Percentiles rank a stretch among this genome's conserved stretches.
These are phyloP conservation scores for Botrytis elliptica DNA, from an alignment of 2,329 filamentous ascomycete species.

Conservation along the genomic window DNA sequence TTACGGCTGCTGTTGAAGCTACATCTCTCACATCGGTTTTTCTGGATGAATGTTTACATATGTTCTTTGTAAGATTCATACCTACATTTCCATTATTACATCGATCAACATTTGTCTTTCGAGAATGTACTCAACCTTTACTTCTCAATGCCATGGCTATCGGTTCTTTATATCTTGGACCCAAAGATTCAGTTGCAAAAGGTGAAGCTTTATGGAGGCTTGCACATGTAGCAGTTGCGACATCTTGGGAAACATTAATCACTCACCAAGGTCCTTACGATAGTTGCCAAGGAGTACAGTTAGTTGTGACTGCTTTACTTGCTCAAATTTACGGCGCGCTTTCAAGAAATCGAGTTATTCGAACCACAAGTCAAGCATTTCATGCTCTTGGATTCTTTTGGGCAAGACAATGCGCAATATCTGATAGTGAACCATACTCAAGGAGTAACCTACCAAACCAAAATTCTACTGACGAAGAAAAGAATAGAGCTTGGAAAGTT, in stretches of 20 bases:
- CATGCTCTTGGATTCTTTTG: slow-evolving; percentile 47
- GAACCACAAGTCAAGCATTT: slow-evolving; percentile 46
- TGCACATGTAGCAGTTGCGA: slow-evolving; percentile 46
- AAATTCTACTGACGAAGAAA: slow-evolving; percentile 40
- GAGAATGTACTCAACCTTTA: slow-evolving; percentile 45
- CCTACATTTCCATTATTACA: slow-evolving; percentile 48
- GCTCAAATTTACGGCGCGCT: slow-evolving; percentile 46
- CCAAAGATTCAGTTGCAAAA: slow-evolving; percentile 45
- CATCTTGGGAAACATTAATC: slow-evolving; percentile 47
- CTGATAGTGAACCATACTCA: slow-evolving; percentile 41
- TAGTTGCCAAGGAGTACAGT: slow-evolving; percentile 45
- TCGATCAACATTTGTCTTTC: slow-evolving; percentile 46
- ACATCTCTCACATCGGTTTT: slow-evolving; percentile 47
- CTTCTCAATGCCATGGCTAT: slow-evolving; percentile 48
- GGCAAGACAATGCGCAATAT: slow-evolving; percentile 47
- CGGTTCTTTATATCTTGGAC: slow-evolving; percentile 46
- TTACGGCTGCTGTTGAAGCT: slow-evolving; percentile 46
- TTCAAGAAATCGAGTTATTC: slow-evolving; percentile 44
- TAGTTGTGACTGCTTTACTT: slow-evolving; percentile 45
- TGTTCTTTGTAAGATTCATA: slow-evolving; percentile 48
- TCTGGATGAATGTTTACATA: slow-evolving; percentile 47
- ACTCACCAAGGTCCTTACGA: slow-evolving; percentile 45
- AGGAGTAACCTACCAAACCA: slow-evolving; percentile 40
- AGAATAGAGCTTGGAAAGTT: slow-evolving; percentile 43
- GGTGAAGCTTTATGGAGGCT: slow-evolving; percentile 47